A percentile compares a stretch with the other conserved stretches of the same genome.
Conservation (phyloP, 176 grass and related monocot species). For the Canna indica region DNA sequence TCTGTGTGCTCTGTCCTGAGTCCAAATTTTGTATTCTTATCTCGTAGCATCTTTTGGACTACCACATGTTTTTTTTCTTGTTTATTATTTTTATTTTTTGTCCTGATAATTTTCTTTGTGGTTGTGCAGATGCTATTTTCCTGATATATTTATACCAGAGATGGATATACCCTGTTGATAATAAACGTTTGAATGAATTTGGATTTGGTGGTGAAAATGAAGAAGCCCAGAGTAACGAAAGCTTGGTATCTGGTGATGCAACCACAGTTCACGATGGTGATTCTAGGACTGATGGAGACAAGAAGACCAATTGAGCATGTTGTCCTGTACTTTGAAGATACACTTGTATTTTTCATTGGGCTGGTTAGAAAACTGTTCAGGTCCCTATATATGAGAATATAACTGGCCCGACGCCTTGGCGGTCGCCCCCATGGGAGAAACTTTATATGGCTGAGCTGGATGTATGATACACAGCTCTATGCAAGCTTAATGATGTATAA, state of each 20-base stretch:
- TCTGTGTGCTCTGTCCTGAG: too few relatives aligned
- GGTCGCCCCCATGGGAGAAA: too few relatives aligned
- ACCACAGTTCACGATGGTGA: slow-evolving; percentile 23
- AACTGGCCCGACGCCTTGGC: background rate
- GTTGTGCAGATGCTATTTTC: slow-evolving; percentile 79
- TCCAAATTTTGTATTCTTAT: too few relatives aligned
- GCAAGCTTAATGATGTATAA: too few relatives aligned
- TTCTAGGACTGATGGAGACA: slow-evolving; percentile 34
- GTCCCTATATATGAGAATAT: too few relatives aligned
- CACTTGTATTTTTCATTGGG: background rate
- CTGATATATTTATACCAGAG: slow-evolving; percentile 98
- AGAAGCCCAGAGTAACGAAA: slow-evolving; percentile 18
- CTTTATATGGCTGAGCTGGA: background rate
- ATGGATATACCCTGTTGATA: slow-evolving; percentile 94
- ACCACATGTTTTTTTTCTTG: too few relatives aligned
- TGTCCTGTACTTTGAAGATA: background rate
- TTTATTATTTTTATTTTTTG: too few relatives aligned
- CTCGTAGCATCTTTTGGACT: too few relatives aligned
- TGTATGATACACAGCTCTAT: too few relatives aligned
- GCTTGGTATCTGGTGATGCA: slow-evolving; percentile 34
- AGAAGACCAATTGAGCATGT: slow-evolving; percentile 53
- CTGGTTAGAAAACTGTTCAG: background rate
- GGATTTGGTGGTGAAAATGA: slow-evolving; percentile 87
- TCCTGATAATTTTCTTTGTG: background rate
- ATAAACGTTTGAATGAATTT: slow-evolving; percentile 84